Evolutionary conservation across 1,139 yeast species (phyloP), one percentile per base, ranked within the genome.

Genomic region (Candida sojae): DNA sequence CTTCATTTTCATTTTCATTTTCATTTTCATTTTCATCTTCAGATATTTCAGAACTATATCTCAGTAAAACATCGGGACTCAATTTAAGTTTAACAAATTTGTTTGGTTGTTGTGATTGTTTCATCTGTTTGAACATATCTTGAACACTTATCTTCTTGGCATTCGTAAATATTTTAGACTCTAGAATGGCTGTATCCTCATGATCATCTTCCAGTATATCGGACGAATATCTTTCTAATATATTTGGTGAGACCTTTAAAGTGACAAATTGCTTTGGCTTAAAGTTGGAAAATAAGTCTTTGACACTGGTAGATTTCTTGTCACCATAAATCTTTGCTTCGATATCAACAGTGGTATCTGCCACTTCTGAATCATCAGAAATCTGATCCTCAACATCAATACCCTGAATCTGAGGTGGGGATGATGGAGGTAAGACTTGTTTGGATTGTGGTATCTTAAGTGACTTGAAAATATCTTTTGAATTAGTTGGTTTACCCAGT

Each of bases 271-370:
- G 31, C 28, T 39, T 36, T 29, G 50, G 50, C 34, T 45, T 52
- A 36, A 54, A 48, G 8, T 45, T 42, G 29, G 38, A 39, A 12
- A 64, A 52, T 8, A 63, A 46, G 34, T 61, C 64, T 43, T 46
- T 57, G 1, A 63, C 68, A 4, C 71, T 57, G 0, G 65, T 58
- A 31, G 60, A 50, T 53, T 64, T 67, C 4, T 59, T 55, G 6
- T 55, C 45, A 1, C 59, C 57, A 49, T 50, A 64, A 12, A 73
- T 61, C 54, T 68, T 70, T 52, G 61, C 59, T 52, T 75, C 79
- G 12, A 73, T 53, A 32, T 70, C 75, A 11, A 34, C 10, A 2
- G 52, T 43, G 10, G 34, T 29, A 13, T 46, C 46, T 3, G n/a
- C 42, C 1, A 28, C 43, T 2, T 44, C 45, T 6, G 23, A 32